A percentile compares a stretch with the other conserved stretches of the same genome.
These are phyloP conservation scores for Biancaea sappan DNA, from an alignment of 306 rosid genomes.

Conservation along the genomic window DNA sequence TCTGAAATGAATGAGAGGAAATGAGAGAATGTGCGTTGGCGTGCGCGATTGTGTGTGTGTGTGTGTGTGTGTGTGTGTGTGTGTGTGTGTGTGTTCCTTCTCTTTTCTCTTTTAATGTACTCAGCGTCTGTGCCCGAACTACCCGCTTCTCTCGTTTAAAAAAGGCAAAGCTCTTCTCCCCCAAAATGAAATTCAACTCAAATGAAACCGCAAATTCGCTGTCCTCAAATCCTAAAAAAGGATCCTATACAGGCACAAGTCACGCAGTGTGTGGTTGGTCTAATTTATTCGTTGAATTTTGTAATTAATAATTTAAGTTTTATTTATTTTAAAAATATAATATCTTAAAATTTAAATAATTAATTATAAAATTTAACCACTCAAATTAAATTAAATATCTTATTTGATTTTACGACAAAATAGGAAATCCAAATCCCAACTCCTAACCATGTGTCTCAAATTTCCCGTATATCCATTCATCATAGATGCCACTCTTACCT, in stretches of 20 bases:
- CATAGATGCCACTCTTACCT: constrained; percentile 66
- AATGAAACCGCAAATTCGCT: constrained; percentile 61
- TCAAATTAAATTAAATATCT: too few relatives aligned
- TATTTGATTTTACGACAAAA: too few relatives aligned
- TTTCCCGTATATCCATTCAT: constrained; percentile 48
- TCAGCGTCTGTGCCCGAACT: constrained; percentile 39
- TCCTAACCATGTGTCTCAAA: constrained; percentile 49
- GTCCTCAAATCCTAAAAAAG: constrained; percentile 42
- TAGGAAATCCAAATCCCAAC: too few relatives aligned
- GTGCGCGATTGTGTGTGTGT: background rate
- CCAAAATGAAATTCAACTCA: constrained; percentile 61
- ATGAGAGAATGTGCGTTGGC: constrained; percentile 7
- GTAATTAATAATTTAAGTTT: too few relatives aligned
- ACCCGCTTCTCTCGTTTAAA: constrained; percentile 61
- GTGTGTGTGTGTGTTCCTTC: background rate
- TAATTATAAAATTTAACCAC: too few relatives aligned
- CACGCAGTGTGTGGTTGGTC: too few relatives aligned
- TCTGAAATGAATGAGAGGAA: constrained; percentile 48
- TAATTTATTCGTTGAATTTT: too few relatives aligned
- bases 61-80: background rate
- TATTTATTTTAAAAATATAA: too few relatives aligned
- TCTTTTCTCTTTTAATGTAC: constrained; percentile 37
- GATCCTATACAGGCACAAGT: too few relatives aligned
- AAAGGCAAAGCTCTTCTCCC: constrained; percentile 32
- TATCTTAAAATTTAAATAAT: too few relatives aligned